These are phyloP conservation scores for Dendrocalamus sinicus DNA, from an alignment of 176 grass and related monocot species.

Conservation along the genomic window DNA sequence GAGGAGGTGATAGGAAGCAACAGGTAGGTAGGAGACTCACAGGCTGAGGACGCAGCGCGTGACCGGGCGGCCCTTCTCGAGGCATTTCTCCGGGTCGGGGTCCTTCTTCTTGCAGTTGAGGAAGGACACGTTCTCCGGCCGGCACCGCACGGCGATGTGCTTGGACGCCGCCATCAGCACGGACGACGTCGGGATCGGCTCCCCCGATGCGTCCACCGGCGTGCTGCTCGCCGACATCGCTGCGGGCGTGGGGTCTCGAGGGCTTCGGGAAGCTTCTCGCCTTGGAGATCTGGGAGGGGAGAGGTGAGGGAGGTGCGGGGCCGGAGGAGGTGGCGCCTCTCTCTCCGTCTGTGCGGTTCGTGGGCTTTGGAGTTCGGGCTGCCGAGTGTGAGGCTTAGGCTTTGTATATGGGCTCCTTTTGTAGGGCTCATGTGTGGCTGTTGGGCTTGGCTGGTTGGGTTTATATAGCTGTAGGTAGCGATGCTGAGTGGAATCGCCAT, in stretches of 20 bases:
- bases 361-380: neutral
- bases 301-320: neutral
- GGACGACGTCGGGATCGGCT: conserved; percentile 40
- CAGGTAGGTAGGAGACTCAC: no score
- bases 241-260: neutral
- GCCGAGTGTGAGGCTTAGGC: neutral
- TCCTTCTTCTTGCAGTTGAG: no score
- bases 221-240: conserved; percentile 58
- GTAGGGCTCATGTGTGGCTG: neutral
- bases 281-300: conserved; percentile 50
- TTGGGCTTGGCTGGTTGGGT: neutral
- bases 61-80: no score
- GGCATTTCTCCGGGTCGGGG: no score
- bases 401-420: neutral
- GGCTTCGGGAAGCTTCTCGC: neutral
- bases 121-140: no score
- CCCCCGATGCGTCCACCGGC: conserved; percentile 72
- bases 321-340: neutral
- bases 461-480: neutral
- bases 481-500: no score
- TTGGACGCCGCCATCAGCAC: no score
- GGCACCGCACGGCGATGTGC: no score
- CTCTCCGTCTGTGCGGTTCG: neutral
- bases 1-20: neutral
- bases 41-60: no score